Evolutionary conservation across 805 yeast species (phyloP), one percentile per base, ranked within the genome.

Genomic region (Yamadazyma scolyti): DNA sequence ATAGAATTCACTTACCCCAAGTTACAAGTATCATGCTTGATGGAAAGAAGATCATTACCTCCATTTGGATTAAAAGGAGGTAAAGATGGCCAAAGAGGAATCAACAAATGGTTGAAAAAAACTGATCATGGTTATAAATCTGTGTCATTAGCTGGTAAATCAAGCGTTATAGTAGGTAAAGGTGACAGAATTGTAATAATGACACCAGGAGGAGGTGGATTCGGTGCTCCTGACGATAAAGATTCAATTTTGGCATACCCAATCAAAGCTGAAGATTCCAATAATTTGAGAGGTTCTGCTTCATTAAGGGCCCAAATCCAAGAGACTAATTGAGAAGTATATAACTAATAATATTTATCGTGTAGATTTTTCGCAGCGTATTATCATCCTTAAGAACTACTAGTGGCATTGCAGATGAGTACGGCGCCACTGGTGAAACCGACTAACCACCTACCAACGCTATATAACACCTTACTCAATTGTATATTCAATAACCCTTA

Each of bases 21-120:
- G 15, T 44, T 60, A 17, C 78, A 77, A 42, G 89, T 82, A 6
- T 86, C 94, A 1, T 85, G 87, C 36, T 65, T 83, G 33, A 83
- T 90, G 45, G 97, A 90, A 53, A 73, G 98, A 52, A 72, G 97
- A 46, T 78, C 84, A 2, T 58, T 75, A 37, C 80, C 89, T 1
- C 98, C 97, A 1, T 83, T 80, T 53, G 98, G 97, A 4, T 54
- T 90, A 30, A 58, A 72, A 14, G 97, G 96, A 1, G 98, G 97
- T 19, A 67, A 60, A 18, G 75, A 76, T 42, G 98, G 94, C 3
- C 54, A 55, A 15, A 61, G 86, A 38, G 98, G 98, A 4, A 45
- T 42, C 31, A 58, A 65, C 43, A 44, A 44, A 18, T 66, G 71
- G 71, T 40, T 42, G 27, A 43, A 44, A 25, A 35, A 51, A 13